These are phyloP conservation scores for Neonectria punicea DNA, from an alignment of 2,329 filamentous ascomycete species.

Conservation along the genomic window DNA sequence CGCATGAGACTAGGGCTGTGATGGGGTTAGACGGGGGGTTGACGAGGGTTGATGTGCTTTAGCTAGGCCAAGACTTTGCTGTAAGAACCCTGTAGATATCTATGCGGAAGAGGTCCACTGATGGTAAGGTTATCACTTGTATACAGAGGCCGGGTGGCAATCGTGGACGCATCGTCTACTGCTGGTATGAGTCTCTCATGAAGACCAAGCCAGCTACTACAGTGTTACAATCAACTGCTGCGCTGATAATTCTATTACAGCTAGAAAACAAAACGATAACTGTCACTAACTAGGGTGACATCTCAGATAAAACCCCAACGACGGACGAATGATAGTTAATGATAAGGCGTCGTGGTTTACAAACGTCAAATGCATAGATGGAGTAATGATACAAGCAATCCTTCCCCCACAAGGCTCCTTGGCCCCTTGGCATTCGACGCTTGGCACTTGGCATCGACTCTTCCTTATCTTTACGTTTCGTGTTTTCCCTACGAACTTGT, in stretches of 20 bases:
- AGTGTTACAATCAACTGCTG: not conserved
- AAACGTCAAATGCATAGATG: not conserved
- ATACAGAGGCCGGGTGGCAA: not conserved
- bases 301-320: not conserved
- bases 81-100: not conserved
- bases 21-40: not conserved
- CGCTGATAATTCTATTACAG: not conserved
- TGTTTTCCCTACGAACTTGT: not conserved
- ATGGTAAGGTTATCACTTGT: not conserved
- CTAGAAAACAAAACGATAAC: not conserved
- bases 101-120: not conserved
- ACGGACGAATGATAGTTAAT: not conserved
- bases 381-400: not conserved
- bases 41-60: not conserved
- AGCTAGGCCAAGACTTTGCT: not conserved
- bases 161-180: not conserved
- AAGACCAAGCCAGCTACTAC: not conserved
- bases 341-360: not conserved
- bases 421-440: not conserved
- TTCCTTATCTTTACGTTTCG: slow-evolving; percentile 4
- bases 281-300: not conserved
- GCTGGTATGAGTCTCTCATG: not conserved
- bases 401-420: not conserved
- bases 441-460: not conserved
- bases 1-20: not conserved